phyloP scores from a whole-genome alignment of 176 grass and related monocot genomes.

The Panicum miliaceum region DNA sequence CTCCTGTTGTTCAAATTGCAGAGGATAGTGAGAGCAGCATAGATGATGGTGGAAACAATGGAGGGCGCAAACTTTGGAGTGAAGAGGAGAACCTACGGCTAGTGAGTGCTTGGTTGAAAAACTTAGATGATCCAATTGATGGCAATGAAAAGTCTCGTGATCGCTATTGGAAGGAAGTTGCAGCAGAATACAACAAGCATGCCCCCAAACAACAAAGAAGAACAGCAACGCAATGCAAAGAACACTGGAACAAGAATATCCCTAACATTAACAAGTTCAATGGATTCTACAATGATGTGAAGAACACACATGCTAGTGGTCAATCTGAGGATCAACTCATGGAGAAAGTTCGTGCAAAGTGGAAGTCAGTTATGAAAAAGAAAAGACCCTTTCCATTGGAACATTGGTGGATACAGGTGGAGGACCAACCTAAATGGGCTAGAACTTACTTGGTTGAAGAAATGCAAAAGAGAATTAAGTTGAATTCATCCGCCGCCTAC shows the following conservation, averaged over 20 bases:
- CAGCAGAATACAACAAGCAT: not conserved
- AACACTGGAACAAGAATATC: not conserved
- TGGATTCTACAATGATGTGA: not conserved
- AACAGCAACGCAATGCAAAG: not conserved
- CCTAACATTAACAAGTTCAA: constrained; percentile 1
- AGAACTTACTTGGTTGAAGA: not conserved
- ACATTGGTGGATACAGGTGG: not conserved
- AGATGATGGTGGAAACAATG: not conserved
- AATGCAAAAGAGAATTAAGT: too few species aligned
- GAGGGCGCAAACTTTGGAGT: not conserved
- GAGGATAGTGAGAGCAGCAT: not conserved
- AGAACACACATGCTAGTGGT: not conserved
- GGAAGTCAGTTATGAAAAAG: not conserved
- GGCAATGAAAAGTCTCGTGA: not conserved
- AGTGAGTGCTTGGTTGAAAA: not conserved
- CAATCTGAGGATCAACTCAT: too few species aligned
- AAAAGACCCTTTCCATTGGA: not conserved
- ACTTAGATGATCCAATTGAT: not conserved
- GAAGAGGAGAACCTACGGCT: not conserved
- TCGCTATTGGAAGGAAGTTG: not conserved
- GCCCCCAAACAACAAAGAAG: not conserved
- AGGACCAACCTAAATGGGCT: not conserved
- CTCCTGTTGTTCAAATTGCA: not conserved
- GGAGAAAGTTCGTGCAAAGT: not conserved
- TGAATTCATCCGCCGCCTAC: not conserved